Evolutionary conservation across 306 rosid species (phyloP).

Genomic region (Sechiopsis laciniata): DNA sequence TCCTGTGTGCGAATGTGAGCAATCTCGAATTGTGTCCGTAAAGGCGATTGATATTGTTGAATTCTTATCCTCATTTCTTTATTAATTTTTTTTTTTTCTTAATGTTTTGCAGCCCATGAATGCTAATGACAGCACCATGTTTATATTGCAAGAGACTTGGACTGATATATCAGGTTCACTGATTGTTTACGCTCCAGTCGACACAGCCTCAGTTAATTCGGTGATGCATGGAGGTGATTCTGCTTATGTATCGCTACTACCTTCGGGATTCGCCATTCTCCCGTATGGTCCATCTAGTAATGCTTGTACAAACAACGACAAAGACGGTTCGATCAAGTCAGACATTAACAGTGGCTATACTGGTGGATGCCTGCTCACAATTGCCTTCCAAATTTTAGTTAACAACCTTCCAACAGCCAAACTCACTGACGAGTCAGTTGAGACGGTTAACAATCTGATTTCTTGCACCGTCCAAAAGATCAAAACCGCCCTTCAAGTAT

Average conservation of each 20-base stretch:
- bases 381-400: constrained; percentile 59
- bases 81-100: no score
- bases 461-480: constrained; percentile 58
- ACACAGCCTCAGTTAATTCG: constrained; percentile 36
- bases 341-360: neutral
- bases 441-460: constrained; percentile 48
- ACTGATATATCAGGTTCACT: constrained; percentile 53
- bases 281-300: constrained; percentile 36
- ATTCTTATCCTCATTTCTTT: neutral
- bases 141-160: constrained; percentile 75
- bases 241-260: constrained; percentile 48
- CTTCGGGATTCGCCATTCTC: constrained; percentile 71
- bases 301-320: constrained; percentile 3
- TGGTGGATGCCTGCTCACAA: constrained; percentile 53
- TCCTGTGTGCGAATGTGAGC: constrained; percentile 62
- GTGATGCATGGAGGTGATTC: constrained; percentile 67
- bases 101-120: constrained; percentile 34
- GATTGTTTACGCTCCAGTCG: constrained; percentile 71
- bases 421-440: constrained; percentile 56
- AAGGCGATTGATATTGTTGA: neutral
- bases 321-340: constrained; percentile 19
- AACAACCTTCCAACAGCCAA: constrained; percentile 39
- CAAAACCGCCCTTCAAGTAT: constrained; percentile 48
- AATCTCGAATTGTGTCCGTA: neutral
- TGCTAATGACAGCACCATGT: constrained; percentile 40